These are phyloP conservation scores for Colletotrichum sp. DNA, from an alignment of 2,329 filamentous ascomycete species.

Conservation along the genomic window DNA sequence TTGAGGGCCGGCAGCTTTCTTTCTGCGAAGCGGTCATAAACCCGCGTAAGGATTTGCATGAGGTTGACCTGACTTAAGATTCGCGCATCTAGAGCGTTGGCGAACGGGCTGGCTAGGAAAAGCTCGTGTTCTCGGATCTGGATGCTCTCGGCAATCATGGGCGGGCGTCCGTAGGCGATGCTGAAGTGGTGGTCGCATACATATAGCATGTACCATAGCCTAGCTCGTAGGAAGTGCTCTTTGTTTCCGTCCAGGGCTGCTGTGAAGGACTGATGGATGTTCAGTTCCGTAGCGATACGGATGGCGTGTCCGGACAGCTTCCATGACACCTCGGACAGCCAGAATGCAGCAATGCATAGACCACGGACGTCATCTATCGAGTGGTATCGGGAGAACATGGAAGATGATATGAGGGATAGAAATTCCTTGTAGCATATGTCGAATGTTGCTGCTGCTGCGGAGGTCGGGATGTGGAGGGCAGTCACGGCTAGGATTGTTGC, in stretches of 20 bases:
- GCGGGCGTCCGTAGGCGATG: conserved; percentile 35
- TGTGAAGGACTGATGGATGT: conserved; percentile 58
- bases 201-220: conserved; percentile 60
- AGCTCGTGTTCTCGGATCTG: conserved; percentile 28
- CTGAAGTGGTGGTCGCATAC: conserved; percentile 37
- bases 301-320: conserved; percentile 64
- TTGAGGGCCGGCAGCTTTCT: neutral
- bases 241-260: conserved; percentile 49
- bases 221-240: conserved; percentile 57
- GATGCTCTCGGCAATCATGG: conserved; percentile 28
- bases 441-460: conserved; percentile 53
- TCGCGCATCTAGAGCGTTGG: conserved; percentile 23
- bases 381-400: conserved; percentile 63
- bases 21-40: conserved; percentile 24
- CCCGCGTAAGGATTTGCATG: conserved; percentile 24
- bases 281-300: conserved; percentile 61
- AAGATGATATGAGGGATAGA: conserved; percentile 58
- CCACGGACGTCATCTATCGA: conserved; percentile 63
- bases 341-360: conserved; percentile 67
- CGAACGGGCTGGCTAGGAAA: conserved; percentile 27
- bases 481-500: conserved; percentile 64
- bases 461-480: conserved; percentile 62
- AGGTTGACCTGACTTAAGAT: conserved; percentile 26
- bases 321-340: conserved; percentile 66
- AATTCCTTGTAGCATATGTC: conserved; percentile 63